Conservation (phyloP, 2,329 filamentous ascomycete species). For the Seiridium cupressi region DNA sequence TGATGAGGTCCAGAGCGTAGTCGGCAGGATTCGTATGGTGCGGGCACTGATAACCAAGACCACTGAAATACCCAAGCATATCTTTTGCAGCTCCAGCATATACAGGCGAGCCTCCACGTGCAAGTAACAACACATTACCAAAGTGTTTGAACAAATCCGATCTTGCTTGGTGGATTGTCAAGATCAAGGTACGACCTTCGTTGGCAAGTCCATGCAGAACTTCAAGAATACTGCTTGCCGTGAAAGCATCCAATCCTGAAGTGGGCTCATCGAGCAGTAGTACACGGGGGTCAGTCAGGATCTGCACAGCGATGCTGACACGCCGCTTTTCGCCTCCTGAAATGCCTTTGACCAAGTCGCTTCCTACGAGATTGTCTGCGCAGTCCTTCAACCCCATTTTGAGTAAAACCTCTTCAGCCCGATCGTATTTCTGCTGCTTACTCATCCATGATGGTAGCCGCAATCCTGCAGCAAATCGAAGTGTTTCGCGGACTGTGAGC, state of each 20-base stretch:
- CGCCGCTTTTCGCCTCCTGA: conserved; percentile 77
- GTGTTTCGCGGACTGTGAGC: conserved; percentile 72
- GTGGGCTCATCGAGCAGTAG: conserved; percentile 75
- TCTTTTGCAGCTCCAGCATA: conserved; percentile 62
- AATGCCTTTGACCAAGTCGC: conserved; percentile 72
- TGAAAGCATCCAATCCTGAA: conserved; percentile 75
- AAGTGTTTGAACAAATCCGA: conserved; percentile 72
- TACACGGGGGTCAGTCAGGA: conserved; percentile 72
- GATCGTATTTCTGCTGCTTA: conserved; percentile 61
- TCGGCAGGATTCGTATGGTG: conserved; percentile 73
- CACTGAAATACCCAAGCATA: conserved; percentile 65
- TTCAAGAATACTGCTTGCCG: conserved; percentile 73
- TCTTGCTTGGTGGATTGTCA: conserved; percentile 77
- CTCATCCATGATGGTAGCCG: conserved; percentile 71
- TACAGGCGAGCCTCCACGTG: conserved; percentile 65
- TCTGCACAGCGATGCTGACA: conserved; percentile 75
- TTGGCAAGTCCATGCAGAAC: conserved; percentile 68
- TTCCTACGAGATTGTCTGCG: conserved; percentile 71
- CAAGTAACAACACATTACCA: conserved; percentile 68
- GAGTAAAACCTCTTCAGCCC: conserved; percentile 69
- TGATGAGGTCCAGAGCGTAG: conserved; percentile 75
- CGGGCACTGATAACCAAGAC: conserved; percentile 63
- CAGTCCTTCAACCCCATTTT: conserved; percentile 80
- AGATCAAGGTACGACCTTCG: conserved; percentile 70
- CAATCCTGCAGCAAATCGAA: conserved; percentile 69